Conservation (phyloP, 1,284 basidiomycete genomes). For the Trametes versicolor region DNA sequence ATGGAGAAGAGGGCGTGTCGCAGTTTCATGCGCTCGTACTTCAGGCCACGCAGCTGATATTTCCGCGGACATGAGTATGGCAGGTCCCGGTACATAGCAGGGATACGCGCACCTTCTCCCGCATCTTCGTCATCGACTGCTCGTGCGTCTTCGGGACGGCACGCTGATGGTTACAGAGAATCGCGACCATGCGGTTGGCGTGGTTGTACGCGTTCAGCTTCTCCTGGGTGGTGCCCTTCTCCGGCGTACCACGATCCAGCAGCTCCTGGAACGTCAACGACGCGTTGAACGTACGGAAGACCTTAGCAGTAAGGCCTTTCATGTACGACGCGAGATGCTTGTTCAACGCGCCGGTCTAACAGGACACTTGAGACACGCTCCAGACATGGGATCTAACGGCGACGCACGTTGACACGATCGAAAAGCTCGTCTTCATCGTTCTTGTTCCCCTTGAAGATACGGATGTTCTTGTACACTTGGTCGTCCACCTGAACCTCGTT, state of each 20-base stretch:
- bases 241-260: slow-evolving; percentile 79
- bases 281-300: slow-evolving; percentile 99
- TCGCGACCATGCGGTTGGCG: slow-evolving; percentile 94
- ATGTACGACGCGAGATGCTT: slow-evolving; percentile 92
- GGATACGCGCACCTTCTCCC: slow-evolving; percentile 74
- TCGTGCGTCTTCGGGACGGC: slow-evolving; percentile 91
- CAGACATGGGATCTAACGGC: neutral
- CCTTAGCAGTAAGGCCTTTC: slow-evolving; percentile 96
- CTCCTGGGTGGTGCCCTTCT: slow-evolving; percentile 83
- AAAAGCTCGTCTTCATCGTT: slow-evolving; percentile 90
- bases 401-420: slow-evolving; percentile 87
- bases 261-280: slow-evolving; percentile 94
- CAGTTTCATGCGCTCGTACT: slow-evolving; percentile 95
- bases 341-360: slow-evolving; percentile 85
- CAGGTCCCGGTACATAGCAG: neutral
- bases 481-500: slow-evolving; percentile 88
- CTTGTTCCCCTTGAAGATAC: slow-evolving; percentile 84
- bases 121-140: slow-evolving; percentile 92
- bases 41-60: slow-evolving; percentile 75
- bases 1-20: slow-evolving; percentile 82
- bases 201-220: slow-evolving; percentile 96
- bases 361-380: neutral
- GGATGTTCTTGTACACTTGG: slow-evolving; percentile 64
- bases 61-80: slow-evolving; percentile 18
- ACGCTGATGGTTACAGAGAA: slow-evolving; percentile 98